Percentiles rank a stretch among this genome's conserved stretches.
These are phyloP conservation scores for Trametes cubensis DNA, from an alignment of 768 basidiomycete genomes.

Conservation along the genomic window DNA sequence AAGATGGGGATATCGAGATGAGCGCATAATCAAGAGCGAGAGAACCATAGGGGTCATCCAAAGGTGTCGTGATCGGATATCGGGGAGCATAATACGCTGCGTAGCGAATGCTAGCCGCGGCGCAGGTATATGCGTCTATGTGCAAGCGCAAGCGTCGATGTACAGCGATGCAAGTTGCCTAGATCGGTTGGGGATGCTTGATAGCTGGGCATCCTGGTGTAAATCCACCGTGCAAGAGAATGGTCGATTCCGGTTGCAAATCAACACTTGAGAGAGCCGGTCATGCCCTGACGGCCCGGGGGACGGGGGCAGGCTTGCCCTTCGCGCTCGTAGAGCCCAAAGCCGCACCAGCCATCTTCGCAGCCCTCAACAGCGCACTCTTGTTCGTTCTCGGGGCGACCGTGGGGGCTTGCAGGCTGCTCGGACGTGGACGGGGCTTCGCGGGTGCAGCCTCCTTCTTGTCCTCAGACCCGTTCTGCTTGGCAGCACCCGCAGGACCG, in stretches of 20 bases:
- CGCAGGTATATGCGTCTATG: neutral
- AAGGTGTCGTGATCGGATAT: conserved; percentile 10
- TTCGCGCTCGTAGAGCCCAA: conserved; percentile 15
- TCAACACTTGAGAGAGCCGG: neutral
- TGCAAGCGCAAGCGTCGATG: neutral
- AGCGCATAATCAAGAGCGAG: conserved; percentile 20
- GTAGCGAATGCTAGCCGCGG: no score
- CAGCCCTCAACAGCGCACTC: conserved; percentile 69
- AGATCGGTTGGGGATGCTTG: no score
- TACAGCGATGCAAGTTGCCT: no score
- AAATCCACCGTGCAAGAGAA: no score
- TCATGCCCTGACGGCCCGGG: conserved; percentile 24
- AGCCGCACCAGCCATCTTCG: conserved; percentile 55
- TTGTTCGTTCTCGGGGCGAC: conserved; percentile 74
- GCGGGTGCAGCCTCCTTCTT: conserved; percentile 23
- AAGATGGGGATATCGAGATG: conserved; percentile 8
- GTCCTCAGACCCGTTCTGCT: neutral
- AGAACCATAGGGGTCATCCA: conserved; percentile 12
- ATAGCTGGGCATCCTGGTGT: no score
- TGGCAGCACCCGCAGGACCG: neutral
- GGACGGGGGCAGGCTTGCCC: conserved; percentile 15
- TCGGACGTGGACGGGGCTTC: conserved; percentile 54
- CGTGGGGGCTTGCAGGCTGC: conserved; percentile 59
- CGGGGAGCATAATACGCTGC: neutral
- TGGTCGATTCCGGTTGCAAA: no score